Percentiles rank a stretch among this genome's conserved stretches.
Conservation (phyloP, 495 filamentous ascomycete species). For the Choiromyces venosus region DNA sequence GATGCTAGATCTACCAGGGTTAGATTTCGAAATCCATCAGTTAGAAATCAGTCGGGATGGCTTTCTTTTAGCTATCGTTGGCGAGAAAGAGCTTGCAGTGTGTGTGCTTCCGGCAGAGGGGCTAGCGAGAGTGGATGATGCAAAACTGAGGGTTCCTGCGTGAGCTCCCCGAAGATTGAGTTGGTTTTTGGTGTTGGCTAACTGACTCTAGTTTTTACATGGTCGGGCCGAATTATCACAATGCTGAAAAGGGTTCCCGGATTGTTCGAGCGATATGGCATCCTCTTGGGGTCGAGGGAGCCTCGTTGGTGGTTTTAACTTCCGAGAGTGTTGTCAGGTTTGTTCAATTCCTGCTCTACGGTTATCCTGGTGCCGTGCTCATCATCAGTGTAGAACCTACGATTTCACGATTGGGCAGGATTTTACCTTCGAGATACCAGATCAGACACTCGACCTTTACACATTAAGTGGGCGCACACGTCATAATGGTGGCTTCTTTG, state of each 20-base stretch:
- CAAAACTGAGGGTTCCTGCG: slow-evolving; percentile 32
- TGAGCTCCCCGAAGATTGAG: slow-evolving; percentile 14
- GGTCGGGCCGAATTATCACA: slow-evolving; percentile 32
- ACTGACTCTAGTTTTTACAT: slow-evolving; percentile 26
- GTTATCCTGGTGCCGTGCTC: neutral
- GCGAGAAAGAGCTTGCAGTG: slow-evolving; percentile 37
- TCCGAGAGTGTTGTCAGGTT: slow-evolving; percentile 37
- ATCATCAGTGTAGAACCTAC: slow-evolving; percentile 25
- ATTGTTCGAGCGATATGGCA: slow-evolving; percentile 41
- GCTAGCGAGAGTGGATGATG: slow-evolving; percentile 25
- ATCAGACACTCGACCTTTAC: slow-evolving; percentile 37
- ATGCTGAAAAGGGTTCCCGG: slow-evolving; percentile 11
- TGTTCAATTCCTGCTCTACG: neutral
- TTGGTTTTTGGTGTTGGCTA: slow-evolving; percentile 5
- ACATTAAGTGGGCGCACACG: slow-evolving; percentile 27
- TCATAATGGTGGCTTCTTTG: slow-evolving; percentile 27
- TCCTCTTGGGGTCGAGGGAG: slow-evolving; percentile 39
- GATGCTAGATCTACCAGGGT: slow-evolving; percentile 33
- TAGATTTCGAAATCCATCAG: slow-evolving; percentile 39
- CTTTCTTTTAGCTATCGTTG: slow-evolving; percentile 38
- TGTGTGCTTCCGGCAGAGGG: slow-evolving; percentile 39
- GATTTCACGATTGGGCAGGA: slow-evolving; percentile 37
- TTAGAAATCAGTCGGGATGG: slow-evolving; percentile 41
- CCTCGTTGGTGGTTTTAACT: slow-evolving; percentile 39
- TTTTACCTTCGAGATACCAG: slow-evolving; percentile 31